phyloP scores from a whole-genome alignment of 805 yeast genomes.

The Jamesozyma piceae region DNA sequence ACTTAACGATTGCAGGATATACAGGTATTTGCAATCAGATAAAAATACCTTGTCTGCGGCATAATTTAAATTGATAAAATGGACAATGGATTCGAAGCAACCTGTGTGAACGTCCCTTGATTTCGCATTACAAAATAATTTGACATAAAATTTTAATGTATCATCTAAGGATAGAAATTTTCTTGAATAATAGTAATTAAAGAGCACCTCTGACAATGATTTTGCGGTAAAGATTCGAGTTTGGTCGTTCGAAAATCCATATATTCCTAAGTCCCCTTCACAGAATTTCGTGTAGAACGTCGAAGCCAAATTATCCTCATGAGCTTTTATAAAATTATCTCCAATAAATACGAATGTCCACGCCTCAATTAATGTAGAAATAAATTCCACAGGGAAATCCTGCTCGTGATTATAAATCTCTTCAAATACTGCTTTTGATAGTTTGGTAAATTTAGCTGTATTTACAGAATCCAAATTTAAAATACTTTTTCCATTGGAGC shows the following conservation, averaged over 20 bases:
- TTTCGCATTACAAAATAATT: slow-evolving; percentile 11
- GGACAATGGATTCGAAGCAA: slow-evolving; percentile 31
- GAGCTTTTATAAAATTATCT: slow-evolving; percentile 18
- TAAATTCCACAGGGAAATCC: slow-evolving; percentile 21
- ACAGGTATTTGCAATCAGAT: slow-evolving; percentile 19
- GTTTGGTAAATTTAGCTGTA: slow-evolving; percentile 19
- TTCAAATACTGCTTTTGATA: slow-evolving; percentile 18
- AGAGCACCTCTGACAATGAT: slow-evolving; percentile 31
- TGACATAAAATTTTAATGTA: slow-evolving; percentile 17
- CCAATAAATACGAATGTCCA: slow-evolving; percentile 18
- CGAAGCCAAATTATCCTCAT: slow-evolving; percentile 11
- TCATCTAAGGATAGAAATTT: slow-evolving; percentile 14
- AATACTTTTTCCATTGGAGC: background rate
- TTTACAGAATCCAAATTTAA: slow-evolving; percentile 5
- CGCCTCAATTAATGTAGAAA: slow-evolving; percentile 20
- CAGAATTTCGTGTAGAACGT: slow-evolving; percentile 16
- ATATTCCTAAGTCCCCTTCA: slow-evolving; percentile 21
- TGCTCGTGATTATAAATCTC: slow-evolving; percentile 14
- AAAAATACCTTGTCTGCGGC: slow-evolving; percentile 23
- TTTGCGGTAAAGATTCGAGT: slow-evolving; percentile 27
- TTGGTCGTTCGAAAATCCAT: slow-evolving; percentile 23
- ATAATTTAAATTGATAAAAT: slow-evolving; percentile 27
- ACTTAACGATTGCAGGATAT: slow-evolving; percentile 18
- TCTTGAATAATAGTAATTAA: slow-evolving; percentile 17
- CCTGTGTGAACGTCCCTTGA: slow-evolving; percentile 26